Evolutionary conservation across 169 alveolate species (phyloP), one percentile per base, ranked within the genome.

Genomic region (Plasmodium berghei): DNA sequence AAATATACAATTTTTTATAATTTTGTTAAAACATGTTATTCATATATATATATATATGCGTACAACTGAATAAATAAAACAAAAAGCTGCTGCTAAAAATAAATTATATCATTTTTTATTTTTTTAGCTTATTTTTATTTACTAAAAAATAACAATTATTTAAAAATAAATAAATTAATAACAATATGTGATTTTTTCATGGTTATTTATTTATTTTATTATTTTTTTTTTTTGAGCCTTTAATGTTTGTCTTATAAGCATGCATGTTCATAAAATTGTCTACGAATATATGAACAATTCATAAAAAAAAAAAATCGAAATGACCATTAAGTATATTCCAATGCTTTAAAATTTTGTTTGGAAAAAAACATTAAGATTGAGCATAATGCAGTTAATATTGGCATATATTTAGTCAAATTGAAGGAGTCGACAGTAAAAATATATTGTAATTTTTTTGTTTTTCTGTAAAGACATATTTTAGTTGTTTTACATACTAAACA

Each of bases 201-300:
- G 62, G 16, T 54, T 49, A 24, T 42, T 26, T 49, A 24, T 42
- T 26, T 46, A 49, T 72, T 62, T 62, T 62, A 12, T 62, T 62
- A 22, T n/a, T 67, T 67, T 67, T 62, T 62, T 62, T 62, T 62
- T 62, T 62, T 22, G 18, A 20, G 9, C 14, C 56, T 9, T 63
- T 34, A 34, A 63, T 63, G 40, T 5, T 63, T 28, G 5, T 12
- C 24, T 73, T 24, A 34, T 72, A 73, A 42, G 52, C 87, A 73
- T 73, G 87, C 87, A 73, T 73, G 56, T 40, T 73, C 26, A 59
- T 63, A 73, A 72, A 73, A 73, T 20, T 73, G 87, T 73, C 87
- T 73, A 56, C 58, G 58, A 70, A 73, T 58, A 40, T 73, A 73
- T 73, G 71, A 73, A 73, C 87, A 46, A 72, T 73, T 73, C 72